A percentile compares a stretch with the other conserved stretches of the same genome.
These are phyloP conservation scores for Cornus controversa DNA, from an alignment of 148 eudicot species.

Conservation along the genomic window DNA sequence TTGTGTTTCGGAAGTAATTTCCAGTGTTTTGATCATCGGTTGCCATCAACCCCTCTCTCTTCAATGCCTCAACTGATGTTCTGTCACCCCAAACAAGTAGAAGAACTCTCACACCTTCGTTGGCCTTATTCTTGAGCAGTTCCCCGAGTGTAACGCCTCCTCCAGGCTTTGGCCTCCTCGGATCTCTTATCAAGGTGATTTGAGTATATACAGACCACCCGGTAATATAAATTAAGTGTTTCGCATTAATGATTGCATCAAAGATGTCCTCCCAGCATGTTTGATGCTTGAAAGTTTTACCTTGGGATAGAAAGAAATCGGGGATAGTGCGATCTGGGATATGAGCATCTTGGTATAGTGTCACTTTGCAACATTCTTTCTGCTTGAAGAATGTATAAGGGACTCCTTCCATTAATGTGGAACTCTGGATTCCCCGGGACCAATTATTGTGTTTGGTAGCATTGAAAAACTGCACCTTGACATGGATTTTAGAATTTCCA, in stretches of 20 bases:
- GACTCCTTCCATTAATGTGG: slow-evolving; percentile 52
- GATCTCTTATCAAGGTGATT: slow-evolving; percentile 59
- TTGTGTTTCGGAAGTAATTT: slow-evolving; percentile 50
- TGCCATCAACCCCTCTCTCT: slow-evolving; percentile 69
- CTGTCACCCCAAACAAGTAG: slow-evolving; percentile 87
- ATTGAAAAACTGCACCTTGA: slow-evolving; percentile 42
- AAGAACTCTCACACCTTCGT: slow-evolving; percentile 57
- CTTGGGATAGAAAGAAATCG: not conserved
- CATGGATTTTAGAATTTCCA: slow-evolving; percentile 57
- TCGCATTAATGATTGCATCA: slow-evolving; percentile 62
- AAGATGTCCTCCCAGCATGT: slow-evolving; percentile 76
- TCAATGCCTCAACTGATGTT: slow-evolving; percentile 49
- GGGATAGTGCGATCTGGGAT: slow-evolving; percentile 37
- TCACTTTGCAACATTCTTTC: slow-evolving; percentile 54
- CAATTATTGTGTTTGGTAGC: slow-evolving; percentile 50
- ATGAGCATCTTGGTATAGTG: slow-evolving; percentile 74
- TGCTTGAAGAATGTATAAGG: slow-evolving; percentile 62
- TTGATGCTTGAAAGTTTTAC: slow-evolving; percentile 31
- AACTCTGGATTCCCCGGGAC: slow-evolving; percentile 58
- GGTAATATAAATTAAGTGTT: slow-evolving; percentile 63
- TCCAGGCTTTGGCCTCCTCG: slow-evolving; percentile 38
- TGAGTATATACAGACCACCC: slow-evolving; percentile 79
- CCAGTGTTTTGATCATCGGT: slow-evolving; percentile 77
- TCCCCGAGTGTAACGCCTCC: slow-evolving; percentile 57
- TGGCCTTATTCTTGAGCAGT: slow-evolving; percentile 53